phyloP scores from a whole-genome alignment of 108 stramenopile species.

The Nitzschia putrida region DNA sequence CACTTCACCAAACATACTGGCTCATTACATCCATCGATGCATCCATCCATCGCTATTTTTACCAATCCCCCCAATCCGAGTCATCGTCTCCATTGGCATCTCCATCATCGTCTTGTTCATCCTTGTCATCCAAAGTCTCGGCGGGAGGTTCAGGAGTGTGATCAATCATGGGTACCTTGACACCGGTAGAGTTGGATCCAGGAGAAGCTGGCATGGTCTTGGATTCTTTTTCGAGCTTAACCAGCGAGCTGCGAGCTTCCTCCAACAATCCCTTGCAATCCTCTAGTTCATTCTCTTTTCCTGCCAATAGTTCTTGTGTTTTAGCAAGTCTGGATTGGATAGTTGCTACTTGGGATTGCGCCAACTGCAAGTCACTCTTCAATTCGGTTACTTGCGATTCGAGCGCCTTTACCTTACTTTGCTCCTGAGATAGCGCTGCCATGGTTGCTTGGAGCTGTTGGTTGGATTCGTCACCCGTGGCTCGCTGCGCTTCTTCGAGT shows the following conservation, averaged over 20 bases:
- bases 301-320: constrained; percentile 6
- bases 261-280: background rate
- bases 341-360: background rate
- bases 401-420: constrained; percentile 8
- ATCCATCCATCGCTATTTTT: background rate
- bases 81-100: constrained; percentile 17
- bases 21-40: too few species aligned
- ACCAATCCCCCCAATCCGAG: constrained; percentile 44
- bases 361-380: background rate
- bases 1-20: too few species aligned
- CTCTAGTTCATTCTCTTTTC: constrained; percentile 8
- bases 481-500: background rate
- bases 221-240: background rate
- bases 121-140: background rate
- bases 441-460: background rate
- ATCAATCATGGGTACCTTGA: constrained; percentile 17
- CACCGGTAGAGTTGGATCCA: constrained; percentile 38
- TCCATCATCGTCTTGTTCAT: constrained; percentile 3
- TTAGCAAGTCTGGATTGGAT: constrained; percentile 8
- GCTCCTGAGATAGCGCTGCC: background rate
- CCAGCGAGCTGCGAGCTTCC: background rate
- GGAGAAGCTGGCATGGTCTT: constrained; percentile 4
- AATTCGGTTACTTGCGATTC: background rate
- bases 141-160: constrained; percentile 1
- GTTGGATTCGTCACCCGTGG: background rate